Conservation (phyloP, 257 asterid species). For the Solanum phureja region DNA sequence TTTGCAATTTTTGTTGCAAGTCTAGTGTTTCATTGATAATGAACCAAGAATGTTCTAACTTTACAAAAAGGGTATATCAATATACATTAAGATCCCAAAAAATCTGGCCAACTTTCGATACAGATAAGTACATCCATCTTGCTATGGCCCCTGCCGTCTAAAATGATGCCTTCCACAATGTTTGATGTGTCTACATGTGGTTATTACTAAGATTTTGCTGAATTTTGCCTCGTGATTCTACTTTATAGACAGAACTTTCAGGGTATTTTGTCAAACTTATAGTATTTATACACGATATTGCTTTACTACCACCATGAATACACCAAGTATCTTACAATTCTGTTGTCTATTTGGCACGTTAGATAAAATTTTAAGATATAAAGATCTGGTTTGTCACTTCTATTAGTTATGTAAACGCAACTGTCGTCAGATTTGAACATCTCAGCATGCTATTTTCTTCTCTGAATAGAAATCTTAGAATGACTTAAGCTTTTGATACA, state of each 20-base stretch:
- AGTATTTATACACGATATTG: not conserved
- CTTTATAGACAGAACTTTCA: not conserved
- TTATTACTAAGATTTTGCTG: not conserved
- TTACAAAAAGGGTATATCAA: not conserved
- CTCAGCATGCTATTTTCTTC: not conserved
- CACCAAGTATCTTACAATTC: not conserved
- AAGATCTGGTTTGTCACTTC: not conserved
- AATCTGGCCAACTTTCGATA: not conserved
- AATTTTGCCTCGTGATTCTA: not conserved
- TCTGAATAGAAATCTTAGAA: not conserved
- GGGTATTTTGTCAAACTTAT: not conserved
- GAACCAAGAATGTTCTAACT: not conserved
- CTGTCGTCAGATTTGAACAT: not conserved
- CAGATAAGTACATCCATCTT: not conserved
- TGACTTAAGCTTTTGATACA: not conserved
- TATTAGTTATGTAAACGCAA: not conserved
- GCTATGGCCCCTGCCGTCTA: not conserved
- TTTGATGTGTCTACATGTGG: not conserved
- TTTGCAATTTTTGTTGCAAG: not conserved
- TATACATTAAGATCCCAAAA: not conserved
- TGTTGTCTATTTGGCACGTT: not conserved
- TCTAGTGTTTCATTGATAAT: not conserved
- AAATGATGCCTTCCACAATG: not conserved
- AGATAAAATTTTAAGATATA: not conserved
- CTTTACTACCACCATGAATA: not conserved